A percentile compares a stretch with the other conserved stretches of the same genome.
Conservation (phyloP, 2,329 filamentous ascomycete genomes). For the Curvularia eragrostidis region DNA sequence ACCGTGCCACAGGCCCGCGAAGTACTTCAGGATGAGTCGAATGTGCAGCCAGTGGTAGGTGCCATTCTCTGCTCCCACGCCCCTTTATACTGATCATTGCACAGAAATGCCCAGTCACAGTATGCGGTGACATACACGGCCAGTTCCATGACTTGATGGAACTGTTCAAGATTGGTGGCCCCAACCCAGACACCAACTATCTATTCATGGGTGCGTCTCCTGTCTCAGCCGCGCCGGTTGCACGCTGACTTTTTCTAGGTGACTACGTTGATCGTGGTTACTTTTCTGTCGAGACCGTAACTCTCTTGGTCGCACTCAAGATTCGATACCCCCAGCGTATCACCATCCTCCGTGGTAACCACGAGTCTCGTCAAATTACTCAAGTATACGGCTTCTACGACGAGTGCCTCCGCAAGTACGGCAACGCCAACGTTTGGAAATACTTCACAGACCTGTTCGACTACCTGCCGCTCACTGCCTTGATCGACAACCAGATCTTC, state of each 20-base stretch:
- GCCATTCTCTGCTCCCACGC: slow-evolving; percentile 3
- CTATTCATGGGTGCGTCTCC: slow-evolving; percentile 84
- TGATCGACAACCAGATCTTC: slow-evolving; percentile 76
- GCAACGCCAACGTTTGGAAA: slow-evolving; percentile 80
- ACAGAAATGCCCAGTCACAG: slow-evolving; percentile 93
- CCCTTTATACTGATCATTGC: slow-evolving; percentile 24
- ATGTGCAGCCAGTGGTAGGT: slow-evolving; percentile 96
- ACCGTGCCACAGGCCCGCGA: slow-evolving; percentile 75
- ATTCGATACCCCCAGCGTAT: slow-evolving; percentile 98
- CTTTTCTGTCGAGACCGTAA: slow-evolving; percentile 98
- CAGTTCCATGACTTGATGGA: slow-evolving; percentile 99
- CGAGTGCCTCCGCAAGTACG: slow-evolving; percentile 38
- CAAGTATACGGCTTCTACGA: slow-evolving; percentile 68
- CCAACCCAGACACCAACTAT: slow-evolving; percentile 98
- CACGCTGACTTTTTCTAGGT: slow-evolving; percentile 61
- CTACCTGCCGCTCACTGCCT: slow-evolving; percentile 74
- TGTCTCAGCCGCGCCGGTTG: slow-evolving; percentile 1
- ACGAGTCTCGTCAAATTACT: slow-evolving; percentile 78
- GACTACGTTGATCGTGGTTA: slow-evolving; percentile 99
- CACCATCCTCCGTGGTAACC: slow-evolving; percentile 94
- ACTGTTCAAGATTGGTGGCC: slow-evolving; percentile 97
- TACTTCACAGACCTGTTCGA: slow-evolving; percentile 81
- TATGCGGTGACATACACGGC: slow-evolving; percentile 98
- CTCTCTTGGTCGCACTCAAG: slow-evolving; percentile 93
- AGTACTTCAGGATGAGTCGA: slow-evolving; percentile 96